Evolutionary conservation across 2,329 filamentous ascomycete genomes (phyloP), one percentile per base, ranked within the genome.

Genomic region (Hansfordia pulvinata): DNA sequence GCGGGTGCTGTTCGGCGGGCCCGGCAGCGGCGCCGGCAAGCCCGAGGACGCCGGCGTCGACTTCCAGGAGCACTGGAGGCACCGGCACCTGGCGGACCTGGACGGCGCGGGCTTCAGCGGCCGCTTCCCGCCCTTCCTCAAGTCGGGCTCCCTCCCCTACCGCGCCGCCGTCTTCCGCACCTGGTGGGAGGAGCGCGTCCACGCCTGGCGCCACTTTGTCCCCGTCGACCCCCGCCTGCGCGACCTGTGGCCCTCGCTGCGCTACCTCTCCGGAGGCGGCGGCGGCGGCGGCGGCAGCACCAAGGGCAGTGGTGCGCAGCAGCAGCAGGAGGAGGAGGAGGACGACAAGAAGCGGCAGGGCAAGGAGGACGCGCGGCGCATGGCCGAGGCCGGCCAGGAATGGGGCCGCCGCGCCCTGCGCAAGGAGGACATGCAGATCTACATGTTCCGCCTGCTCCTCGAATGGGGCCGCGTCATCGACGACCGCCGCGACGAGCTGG

Each of bases 381-480:
- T 85, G 39, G 72, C 76, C 4, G 61, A 70, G 30, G 54, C 73
- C 34, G 78, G 79, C 2, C 58, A 62, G 26, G 61, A 63, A 30
- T 84, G 80, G 79, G 72, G 69, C 3, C 53, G 56, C 6, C 59
- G 60, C 43, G 76, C 69, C 9, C 39, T 85, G 12, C 57, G 76
- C 32, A 70, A 67, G 40, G 76, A 77, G 46, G 78, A 84, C 42
- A 82, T 83, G 76, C 64, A 72, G 41, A 60, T 84, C 7, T 85
- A 85, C 44, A 62, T 73, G 7, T 54, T 76, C 28, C 55, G 78
- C 22, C 41, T 85, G 36, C 48, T 78, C 28, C 52, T 77, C 17
- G 74, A 78, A 49, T 77, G 76, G 34, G 73, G 61, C 5, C 53
- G 71, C 11, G 41, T 76, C 9, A 49, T 54, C 20, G 65, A 69